Base-by-base conservation (phyloP, 768 basidiomycete genomes). In the Melanogaster broomeanus region DNA sequence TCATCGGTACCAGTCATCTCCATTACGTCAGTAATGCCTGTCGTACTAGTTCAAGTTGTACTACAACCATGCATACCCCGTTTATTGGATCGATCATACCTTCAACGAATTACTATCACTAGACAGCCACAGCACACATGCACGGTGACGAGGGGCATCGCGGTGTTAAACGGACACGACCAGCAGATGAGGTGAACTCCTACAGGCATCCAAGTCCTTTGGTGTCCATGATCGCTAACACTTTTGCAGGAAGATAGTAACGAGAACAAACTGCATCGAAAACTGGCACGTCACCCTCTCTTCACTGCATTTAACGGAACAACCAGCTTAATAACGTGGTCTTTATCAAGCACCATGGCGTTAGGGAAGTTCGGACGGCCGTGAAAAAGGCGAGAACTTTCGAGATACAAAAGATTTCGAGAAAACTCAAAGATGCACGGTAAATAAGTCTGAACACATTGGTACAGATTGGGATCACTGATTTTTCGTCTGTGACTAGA, bases 371-470 rank as follows among this genome's bases (percentile, higher is more conserved):
- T 9, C 78, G 79, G 56, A 88, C 88, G 59, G 81, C 85, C 5
- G 81, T 87, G 25, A 95, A 92, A 73, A 90, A 87, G 61, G 87
- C 88, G 10, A 90, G 84, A 64, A 71, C 79, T 0, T 89, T 90
- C 54, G 93, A 96, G 72, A 82, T 81, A 1, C 89, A 87, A 67
- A 88, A 87, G 64, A 69, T 87, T n/a, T 79, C 93, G 51, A 95
- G 93, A 75, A 85, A 82, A 68, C 71, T 94, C 25, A 93, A 89
- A 66, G 77, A 75, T 22, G 66, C 85, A 25, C 73, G 87, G 89
- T 89, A 55, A 45, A 74, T 55, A 25, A 2, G 25, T n/a, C 30
- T 42, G 39, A 45, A n/a, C n/a, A 25, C 35, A 31, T 27, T 13
- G 8, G 9, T 48, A 18, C 19, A 31, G 46, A 18, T 12, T 15